Base-by-base conservation (phyloP, 2,329 filamentous ascomycete genomes). In the Monosporascus sp. region DNA sequence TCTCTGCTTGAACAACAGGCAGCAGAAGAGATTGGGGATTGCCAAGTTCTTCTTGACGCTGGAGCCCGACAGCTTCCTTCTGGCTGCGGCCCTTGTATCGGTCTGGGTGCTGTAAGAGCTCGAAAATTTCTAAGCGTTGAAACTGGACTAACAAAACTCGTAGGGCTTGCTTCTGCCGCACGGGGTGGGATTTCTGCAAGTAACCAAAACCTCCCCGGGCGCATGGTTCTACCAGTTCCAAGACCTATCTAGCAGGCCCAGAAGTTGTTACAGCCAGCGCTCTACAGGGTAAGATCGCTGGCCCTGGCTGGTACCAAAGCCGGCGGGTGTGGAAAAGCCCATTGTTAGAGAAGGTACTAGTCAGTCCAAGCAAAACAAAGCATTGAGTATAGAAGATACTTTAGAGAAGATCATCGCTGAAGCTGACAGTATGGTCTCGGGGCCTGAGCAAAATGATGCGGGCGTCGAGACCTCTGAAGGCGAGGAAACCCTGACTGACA, bases 201-300 rank as follows among this genome's bases (percentile, higher is more conserved):
- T 22, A 22, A 22, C 20, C 20, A 3, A 22, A 22, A 22, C 20
- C 3, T 22, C 20, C 20, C 20, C 20, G 20, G 20, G 3, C 20
- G 20, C 20, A 22, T 22, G 20, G 20, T 22, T 22, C 20, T 3
- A 22, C 20, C 20, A 22, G 20, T 22, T 22, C 20, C 20, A 22
- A 22, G 20, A 22, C 20, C 20, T 22, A 22, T 22, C 20, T 22
- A 22, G 20, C 20, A 22, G 93, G 88, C 60, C 92, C 94, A 1
- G 92, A 97, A 65, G 86, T 96, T 2, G 93, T 97, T 0, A 92
- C 93, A 4, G 92, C 94, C 7, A 95, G 89, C 63, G 93, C 93
- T 2, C 73, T 97, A 0, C 64, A 77, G 17, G 89, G 89, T 14
- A 80, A 79, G 56, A 91, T 92, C 37, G 75, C 84, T 9, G 88